These are phyloP conservation scores for Phytophthora macrochlamydospora DNA, from an alignment of 352 stramenopile species.

Conservation along the genomic window DNA sequence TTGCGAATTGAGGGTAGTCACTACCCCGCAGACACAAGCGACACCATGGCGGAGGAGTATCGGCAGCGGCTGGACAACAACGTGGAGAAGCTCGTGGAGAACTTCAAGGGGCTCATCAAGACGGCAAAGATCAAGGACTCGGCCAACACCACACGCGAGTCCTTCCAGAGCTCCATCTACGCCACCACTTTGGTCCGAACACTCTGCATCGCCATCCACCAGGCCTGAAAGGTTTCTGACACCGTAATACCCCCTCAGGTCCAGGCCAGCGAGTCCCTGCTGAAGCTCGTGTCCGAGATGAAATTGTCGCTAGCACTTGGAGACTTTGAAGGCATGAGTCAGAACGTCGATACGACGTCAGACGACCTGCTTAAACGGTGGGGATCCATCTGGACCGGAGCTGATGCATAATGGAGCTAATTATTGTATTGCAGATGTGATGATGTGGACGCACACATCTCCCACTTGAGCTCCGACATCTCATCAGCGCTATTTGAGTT, in stretches of 20 bases:
- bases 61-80: conserved; percentile 87
- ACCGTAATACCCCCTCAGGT: conserved; percentile 25
- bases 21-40: neutral
- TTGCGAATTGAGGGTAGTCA: neutral
- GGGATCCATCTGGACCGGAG: conserved; percentile 1
- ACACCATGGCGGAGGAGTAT: conserved; percentile 82
- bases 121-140: conserved; percentile 84
- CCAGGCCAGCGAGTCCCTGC: conserved; percentile 79
- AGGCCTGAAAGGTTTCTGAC: neutral
- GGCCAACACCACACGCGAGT: conserved; percentile 79
- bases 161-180: conserved; percentile 84
- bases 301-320: conserved; percentile 80
- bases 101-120: conserved; percentile 86
- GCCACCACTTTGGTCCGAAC: conserved; percentile 68
- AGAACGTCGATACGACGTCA: conserved; percentile 75
- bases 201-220: neutral
- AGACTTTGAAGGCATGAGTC: conserved; percentile 88
- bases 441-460: conserved; percentile 80
- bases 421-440: conserved; percentile 53
- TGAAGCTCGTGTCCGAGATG: conserved; percentile 84
- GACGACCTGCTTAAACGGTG: conserved; percentile 76
- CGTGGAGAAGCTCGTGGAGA: conserved; percentile 89
- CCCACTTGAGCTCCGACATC: conserved; percentile 79
- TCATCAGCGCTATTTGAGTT: conserved; percentile 82
- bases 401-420: neutral